phyloP scores from a whole-genome alignment of 306 rosid species.

The Carpinus viminea region DNA sequence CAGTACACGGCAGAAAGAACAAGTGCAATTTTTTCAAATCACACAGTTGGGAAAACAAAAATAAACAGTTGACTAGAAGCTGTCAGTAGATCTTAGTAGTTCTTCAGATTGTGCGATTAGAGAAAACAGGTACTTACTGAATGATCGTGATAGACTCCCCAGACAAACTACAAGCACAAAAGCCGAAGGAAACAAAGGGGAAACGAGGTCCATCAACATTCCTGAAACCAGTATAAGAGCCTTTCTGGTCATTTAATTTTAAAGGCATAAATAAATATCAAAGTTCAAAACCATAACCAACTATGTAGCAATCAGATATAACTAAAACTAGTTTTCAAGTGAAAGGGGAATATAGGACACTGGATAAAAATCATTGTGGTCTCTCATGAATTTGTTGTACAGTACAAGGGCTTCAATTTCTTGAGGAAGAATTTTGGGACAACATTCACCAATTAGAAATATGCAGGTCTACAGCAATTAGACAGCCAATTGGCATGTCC shows the following conservation, averaged over 20 bases:
- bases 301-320: conserved; percentile 1
- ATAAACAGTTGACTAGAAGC: conserved; percentile 4
- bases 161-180: conserved; percentile 82
- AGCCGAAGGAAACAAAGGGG: conserved; percentile 91
- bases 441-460: conserved; percentile 3
- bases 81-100: background rate
- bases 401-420: background rate
- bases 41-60: background rate
- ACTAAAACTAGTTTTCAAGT: background rate
- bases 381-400: background rate
- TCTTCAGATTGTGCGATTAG: conserved; percentile 8
- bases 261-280: conserved; percentile 14
- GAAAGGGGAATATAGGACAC: background rate
- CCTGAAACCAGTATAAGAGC: conserved; percentile 52
- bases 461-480: background rate
- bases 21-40: background rate
- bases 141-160: conserved; percentile 95
- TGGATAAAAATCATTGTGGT: background rate
- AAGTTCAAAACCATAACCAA: conserved; percentile 12
- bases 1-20: background rate
- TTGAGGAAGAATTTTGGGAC: background rate
- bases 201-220: conserved; percentile 96
- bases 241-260: conserved; percentile 24
- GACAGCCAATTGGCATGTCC: background rate
- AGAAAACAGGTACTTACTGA: conserved; percentile 68